Evolutionary conservation across 2,329 filamentous ascomycete genomes (phyloP).

Genomic region (Gliomastix tumulicola): DNA sequence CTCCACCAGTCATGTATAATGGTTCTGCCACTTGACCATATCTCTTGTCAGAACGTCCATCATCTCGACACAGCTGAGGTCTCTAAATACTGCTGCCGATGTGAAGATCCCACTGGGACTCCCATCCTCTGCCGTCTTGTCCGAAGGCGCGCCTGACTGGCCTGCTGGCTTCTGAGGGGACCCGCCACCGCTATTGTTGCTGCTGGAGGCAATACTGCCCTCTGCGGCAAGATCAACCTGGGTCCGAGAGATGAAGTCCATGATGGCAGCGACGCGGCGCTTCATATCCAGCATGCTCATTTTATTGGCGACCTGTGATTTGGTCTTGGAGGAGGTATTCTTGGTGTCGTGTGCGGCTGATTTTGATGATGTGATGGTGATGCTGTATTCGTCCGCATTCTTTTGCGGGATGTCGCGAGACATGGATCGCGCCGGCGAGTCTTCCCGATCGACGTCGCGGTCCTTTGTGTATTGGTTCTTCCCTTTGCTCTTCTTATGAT

Average conservation of each 20-base stretch:
- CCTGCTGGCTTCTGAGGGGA: slow-evolving; percentile 26
- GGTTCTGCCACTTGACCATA: slow-evolving; percentile 78
- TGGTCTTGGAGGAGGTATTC: slow-evolving; percentile 42
- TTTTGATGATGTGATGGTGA: slow-evolving; percentile 12
- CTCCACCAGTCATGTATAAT: slow-evolving; percentile 51
- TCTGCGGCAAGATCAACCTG: slow-evolving; percentile 79
- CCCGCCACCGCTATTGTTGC: slow-evolving; percentile 27
- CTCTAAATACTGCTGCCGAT: slow-evolving; percentile 55
- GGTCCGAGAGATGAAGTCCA: slow-evolving; percentile 84
- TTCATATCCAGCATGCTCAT: slow-evolving; percentile 86
- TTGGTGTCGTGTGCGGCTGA: slow-evolving; percentile 43
- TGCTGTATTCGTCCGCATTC: slow-evolving; percentile 22
- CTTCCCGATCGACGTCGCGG: slow-evolving; percentile 51
- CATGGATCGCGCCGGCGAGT: slow-evolving; percentile 50
- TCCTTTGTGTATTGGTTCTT: slow-evolving; percentile 82
- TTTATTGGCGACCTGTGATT: slow-evolving; percentile 51
- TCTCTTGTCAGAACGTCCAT: slow-evolving; percentile 80
- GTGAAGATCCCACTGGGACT: background rate
- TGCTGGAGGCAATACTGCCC: slow-evolving; percentile 36
- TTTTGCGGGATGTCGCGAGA: slow-evolving; percentile 39
- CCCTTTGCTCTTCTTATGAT: slow-evolving; percentile 60
- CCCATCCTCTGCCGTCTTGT: background rate
- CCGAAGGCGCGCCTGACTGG: slow-evolving; percentile 25
- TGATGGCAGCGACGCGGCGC: slow-evolving; percentile 72
- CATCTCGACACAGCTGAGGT: slow-evolving; percentile 77